Evolutionary conservation across 192 early-diverging fungal species (phyloP), one percentile per base, ranked within the genome.

Genomic region (Backusella luteola): DNA sequence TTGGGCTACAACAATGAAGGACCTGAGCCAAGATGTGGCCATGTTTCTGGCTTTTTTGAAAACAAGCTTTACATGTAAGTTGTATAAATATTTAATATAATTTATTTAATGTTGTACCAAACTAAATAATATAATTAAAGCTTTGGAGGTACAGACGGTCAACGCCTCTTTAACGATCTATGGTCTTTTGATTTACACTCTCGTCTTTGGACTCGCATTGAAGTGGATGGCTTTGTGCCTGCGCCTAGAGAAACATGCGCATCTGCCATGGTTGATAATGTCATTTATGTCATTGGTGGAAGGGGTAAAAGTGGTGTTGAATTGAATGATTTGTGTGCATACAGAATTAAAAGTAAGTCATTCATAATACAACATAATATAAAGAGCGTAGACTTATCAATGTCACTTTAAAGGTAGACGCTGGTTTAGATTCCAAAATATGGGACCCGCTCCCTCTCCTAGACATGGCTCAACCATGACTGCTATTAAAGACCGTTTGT

Each of bases 91-190:
- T 56, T 21, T 21, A n/a, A 59, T 59, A 26, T 38, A 11, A 59
- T 69, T 69, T 21, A 21, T 34, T 38, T 34, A 36, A 38, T 34
- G 67, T 69, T 23, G 67, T 36, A 69, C 67, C 34, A 69, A 69
- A 34, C 67, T 69, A 69, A 69, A 32, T 34, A 15, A 36, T 21
- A 36, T 69, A 56, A 29, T 11, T 42, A 44, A 44, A 89, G 86
- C 42, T 90, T 90, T 77, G 89, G 89, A 77, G 89, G 89, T 21
- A 83, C 83, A 11, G 86, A 90, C 73, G 85, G 84, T 46, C 75
- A 87, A 35, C 76, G 68, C 56, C 81, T 83, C 26, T 87, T 83
- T 44, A 87, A 90, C 71, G 89, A 90, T 73, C 83, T 86, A 46
- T 90, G 89, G 89, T 83, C 80, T n/a, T 90, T 82, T 73, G 84